phyloP scores from a whole-genome alignment of 768 basidiomycete genomes.

The Boletellus sp. region DNA sequence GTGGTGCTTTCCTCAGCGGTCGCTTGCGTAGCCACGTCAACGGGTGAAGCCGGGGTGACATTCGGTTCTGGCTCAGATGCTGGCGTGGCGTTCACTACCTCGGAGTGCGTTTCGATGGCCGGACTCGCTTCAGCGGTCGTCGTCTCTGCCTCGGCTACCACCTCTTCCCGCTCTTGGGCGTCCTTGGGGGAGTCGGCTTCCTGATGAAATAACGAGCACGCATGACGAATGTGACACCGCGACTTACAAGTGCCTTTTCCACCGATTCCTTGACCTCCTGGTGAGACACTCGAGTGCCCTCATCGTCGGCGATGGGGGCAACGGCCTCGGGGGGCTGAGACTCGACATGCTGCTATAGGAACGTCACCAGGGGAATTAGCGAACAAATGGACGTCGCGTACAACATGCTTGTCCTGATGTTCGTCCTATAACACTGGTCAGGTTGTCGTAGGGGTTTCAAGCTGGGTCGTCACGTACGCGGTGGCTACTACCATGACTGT shows the following conservation, averaged over 20 bases:
- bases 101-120: background rate
- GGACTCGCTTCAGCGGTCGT: conserved; percentile 1
- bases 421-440: conserved; percentile 18
- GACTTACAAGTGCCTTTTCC: conserved; percentile 24
- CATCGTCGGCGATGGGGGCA: conserved; percentile 26
- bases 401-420: conserved; percentile 11
- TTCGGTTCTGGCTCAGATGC: conserved; percentile 1
- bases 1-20: conserved; percentile 8
- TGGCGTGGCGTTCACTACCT: background rate
- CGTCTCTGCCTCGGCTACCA: conserved; percentile 5
- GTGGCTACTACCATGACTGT: conserved; percentile 18
- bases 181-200: conserved; percentile 31
- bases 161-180: conserved; percentile 28
- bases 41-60: background rate
- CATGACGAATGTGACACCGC: background rate
- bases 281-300: conserved; percentile 27
- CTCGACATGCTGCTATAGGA: conserved; percentile 17
- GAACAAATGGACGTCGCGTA: conserved; percentile 8
- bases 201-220: conserved; percentile 15
- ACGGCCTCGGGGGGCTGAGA: conserved; percentile 4
- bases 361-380: background rate
- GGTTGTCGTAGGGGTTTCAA: background rate
- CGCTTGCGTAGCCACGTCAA: conserved; percentile 3
- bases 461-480: conserved; percentile 16
- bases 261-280: conserved; percentile 32